Base-by-base conservation (phyloP, 106 monocot species). In the Apostasia shenzhenica region DNA sequence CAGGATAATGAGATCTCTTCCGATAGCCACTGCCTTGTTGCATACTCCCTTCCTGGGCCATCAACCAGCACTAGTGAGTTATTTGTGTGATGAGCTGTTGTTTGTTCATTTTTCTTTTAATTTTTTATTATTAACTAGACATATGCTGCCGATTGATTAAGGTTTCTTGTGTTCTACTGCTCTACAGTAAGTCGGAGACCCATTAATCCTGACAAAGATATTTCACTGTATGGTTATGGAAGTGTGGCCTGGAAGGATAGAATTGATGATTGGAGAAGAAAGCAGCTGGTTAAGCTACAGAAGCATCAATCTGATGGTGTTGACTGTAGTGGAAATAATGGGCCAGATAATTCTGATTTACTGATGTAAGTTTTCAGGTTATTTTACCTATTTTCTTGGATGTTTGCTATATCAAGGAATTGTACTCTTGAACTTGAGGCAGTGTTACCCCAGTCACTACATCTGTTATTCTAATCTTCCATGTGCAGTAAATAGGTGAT, bases 201-300 rank as follows among this genome's bases (percentile, higher is more conserved):
- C 12, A 85, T 88, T 53, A 85, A 84, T 62, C 88, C 88, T 57
- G 70, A 80, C 6, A 88, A 83, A 69, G 88, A 88, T 70, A 45
- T 88, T 75, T 67, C 81, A 50, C 9, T 82, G 26, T 92, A 92
- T 76, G 92, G 92, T 44, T 88, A 92, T 72, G 92, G 92, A 74
- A 85, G 75, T 54, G 81, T 92, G 65, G 80, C 85, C 47, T 88
- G 92, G 92, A 92, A 83, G 68, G 78, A 82, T 69, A 58, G 75
- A 47, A 53, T 83, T 37, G 92, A 84, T 38, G 80, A 82, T 5
- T 85, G 88, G 82, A 88, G 79, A 38, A 75, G 49, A 66, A 88
- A 70, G 40, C 67, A 88, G 62, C 14, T 66, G 10, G 48, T 62
- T 69, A 66, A 79, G 26, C 37, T 79, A 44, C 81, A 74, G 48